Evolutionary conservation across 768 basidiomycete genomes (phyloP).

Genomic region (Russula olivacea): DNA sequence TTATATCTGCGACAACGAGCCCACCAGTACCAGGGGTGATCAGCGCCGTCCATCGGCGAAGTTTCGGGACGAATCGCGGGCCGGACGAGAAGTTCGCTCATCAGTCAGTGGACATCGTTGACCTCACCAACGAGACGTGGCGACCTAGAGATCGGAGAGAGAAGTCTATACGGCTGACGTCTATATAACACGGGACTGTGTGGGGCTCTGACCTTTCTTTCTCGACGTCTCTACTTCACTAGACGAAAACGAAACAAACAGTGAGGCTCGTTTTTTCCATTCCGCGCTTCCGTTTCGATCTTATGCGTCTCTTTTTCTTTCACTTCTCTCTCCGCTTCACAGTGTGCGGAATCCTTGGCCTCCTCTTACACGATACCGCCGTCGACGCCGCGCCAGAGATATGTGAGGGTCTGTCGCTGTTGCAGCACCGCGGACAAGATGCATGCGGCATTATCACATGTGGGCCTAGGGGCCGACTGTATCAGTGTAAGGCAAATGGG

Average conservation of each 20-base stretch:
- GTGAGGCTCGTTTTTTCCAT: slow-evolving; percentile 4
- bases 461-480: slow-evolving; percentile 90
- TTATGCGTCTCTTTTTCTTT: slow-evolving; percentile 16
- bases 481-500: slow-evolving; percentile 98
- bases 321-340: slow-evolving; percentile 10
- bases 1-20: too few species aligned
- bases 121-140: too few species aligned
- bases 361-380: slow-evolving; percentile 73
- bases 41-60: too few species aligned
- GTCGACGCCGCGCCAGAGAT: slow-evolving; percentile 81
- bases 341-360: slow-evolving; percentile 93
- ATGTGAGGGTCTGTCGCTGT: slow-evolving; percentile 87
- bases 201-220: too few species aligned
- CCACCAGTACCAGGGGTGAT: too few species aligned
- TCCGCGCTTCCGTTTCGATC: neutral
- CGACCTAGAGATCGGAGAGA: too few species aligned
- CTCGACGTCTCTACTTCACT: neutral
- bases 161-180: too few species aligned
- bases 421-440: slow-evolving; percentile 97
- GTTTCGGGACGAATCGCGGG: neutral
- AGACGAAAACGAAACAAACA: neutral
- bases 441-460: slow-evolving; percentile 97
- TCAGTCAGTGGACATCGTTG: too few species aligned
- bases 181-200: too few species aligned
- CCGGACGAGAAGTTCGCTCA: neutral